phyloP scores from a whole-genome alignment of 73 alveolate genomes.

The Paramecium caudatum region DNA sequence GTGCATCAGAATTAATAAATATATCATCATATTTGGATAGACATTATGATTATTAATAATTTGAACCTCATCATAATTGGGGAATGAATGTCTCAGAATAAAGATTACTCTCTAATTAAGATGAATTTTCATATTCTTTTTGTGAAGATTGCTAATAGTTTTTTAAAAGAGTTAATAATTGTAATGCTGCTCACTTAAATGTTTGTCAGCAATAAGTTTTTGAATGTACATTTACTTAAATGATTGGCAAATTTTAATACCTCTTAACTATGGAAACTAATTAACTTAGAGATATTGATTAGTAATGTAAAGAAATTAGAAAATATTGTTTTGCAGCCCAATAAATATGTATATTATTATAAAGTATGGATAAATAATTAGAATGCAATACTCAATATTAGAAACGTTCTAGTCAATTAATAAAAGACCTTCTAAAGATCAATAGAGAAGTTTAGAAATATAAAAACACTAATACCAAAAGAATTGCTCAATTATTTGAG shows the following conservation, averaged over 20 bases:
- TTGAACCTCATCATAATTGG: not conserved
- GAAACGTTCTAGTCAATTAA: not conserved
- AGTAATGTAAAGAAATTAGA: not conserved
- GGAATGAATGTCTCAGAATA: not conserved
- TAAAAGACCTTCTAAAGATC: not conserved
- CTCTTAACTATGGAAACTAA: not conserved
- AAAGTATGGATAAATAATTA: not conserved
- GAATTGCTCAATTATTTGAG: not conserved
- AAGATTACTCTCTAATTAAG: not conserved
- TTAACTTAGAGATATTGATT: constrained; percentile 7
- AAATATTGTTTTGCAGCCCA: constrained; percentile 15
- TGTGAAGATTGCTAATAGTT: not conserved
- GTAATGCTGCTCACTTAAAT: not conserved
- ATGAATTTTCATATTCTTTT: not conserved
- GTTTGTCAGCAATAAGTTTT: not conserved
- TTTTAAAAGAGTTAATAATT: not conserved
- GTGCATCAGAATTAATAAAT: not conserved
- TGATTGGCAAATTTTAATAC: not conserved
- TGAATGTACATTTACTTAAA: not conserved
- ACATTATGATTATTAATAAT: constrained; percentile 15
- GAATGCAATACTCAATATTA: not conserved
- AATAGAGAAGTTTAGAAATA: not conserved
- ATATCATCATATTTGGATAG: not conserved
- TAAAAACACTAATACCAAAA: not conserved
- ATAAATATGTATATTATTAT: not conserved